Conservation (phyloP, 805 yeast genomes). For the Ogataea parapolymorpha region DNA sequence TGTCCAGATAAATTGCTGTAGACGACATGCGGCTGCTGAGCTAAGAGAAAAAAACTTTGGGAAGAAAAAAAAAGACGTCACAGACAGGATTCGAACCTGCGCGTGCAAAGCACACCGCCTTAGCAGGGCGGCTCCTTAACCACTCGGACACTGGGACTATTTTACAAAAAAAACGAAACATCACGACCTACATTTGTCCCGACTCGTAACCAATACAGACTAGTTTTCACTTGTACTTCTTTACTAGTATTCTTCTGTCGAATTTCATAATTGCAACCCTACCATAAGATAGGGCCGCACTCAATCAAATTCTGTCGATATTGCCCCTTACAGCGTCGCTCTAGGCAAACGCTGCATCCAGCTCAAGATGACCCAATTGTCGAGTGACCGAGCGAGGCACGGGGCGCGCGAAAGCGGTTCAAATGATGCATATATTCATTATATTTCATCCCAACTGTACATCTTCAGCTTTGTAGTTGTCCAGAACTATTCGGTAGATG, state of each 20-base stretch:
- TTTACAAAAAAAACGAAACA: background rate
- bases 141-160: conserved; percentile 66
- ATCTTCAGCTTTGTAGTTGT: conserved; percentile 87
- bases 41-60: background rate
- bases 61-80: conserved; percentile 59
- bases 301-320: conserved; percentile 48
- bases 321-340: conserved; percentile 43
- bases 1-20: too few relatives aligned
- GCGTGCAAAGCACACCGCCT: conserved; percentile 91
- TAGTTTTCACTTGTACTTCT: too few relatives aligned
- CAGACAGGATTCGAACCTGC: conserved; percentile 99
- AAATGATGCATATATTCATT: conserved; percentile 2
- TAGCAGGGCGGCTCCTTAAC: conserved; percentile 77
- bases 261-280: conserved; percentile 38
- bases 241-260: conserved; percentile 22
- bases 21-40: too few relatives aligned
- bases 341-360: conserved; percentile 40
- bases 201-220: too few relatives aligned
- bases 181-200: background rate
- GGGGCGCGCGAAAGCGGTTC: conserved; percentile 37
- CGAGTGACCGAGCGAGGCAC: conserved; percentile 60
- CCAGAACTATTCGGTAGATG: conserved; percentile 91
- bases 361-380: conserved; percentile 51
- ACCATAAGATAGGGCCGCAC: conserved; percentile 50
- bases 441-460: conserved; percentile 47